phyloP scores from a whole-genome alignment of 352 stramenopile genomes.

The Phytophthora pinifolia region DNA sequence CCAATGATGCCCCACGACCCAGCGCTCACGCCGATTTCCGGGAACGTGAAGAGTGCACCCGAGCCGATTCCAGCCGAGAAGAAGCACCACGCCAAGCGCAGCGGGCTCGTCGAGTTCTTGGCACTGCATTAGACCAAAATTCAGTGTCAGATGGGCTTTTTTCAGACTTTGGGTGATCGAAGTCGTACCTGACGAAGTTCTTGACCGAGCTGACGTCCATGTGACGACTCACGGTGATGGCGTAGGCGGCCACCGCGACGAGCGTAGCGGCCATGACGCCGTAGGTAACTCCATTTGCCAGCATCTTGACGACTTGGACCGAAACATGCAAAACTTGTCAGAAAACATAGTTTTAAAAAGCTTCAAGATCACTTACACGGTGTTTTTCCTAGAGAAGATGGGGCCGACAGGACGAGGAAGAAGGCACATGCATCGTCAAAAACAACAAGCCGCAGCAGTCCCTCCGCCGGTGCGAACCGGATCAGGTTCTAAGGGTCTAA shows the following conservation, averaged over 20 bases:
- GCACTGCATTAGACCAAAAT: slow-evolving; percentile 22
- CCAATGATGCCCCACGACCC: slow-evolving; percentile 72
- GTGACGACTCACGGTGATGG: slow-evolving; percentile 23
- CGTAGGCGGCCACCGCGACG: slow-evolving; percentile 45
- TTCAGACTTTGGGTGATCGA: no score
- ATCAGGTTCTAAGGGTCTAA: slow-evolving; percentile 70
- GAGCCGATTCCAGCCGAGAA: slow-evolving; percentile 70
- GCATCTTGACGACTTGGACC: not conserved
- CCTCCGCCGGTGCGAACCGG: slow-evolving; percentile 63
- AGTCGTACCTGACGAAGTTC: no score
- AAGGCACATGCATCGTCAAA: slow-evolving; percentile 32
- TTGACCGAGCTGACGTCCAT: not conserved
- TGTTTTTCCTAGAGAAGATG: not conserved
- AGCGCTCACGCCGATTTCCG: slow-evolving; percentile 59
- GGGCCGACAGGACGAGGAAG: not conserved
- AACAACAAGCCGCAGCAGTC: slow-evolving; percentile 43
- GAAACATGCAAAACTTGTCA: no score
- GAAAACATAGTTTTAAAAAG: no score
- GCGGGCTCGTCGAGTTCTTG: slow-evolving; percentile 56
- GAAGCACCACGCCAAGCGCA: slow-evolving; percentile 65
- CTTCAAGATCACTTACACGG: not conserved
- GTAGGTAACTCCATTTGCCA: slow-evolving; percentile 33
- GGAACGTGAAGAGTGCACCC: slow-evolving; percentile 72
- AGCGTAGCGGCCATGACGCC: slow-evolving; percentile 31
- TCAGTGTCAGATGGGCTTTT: no score